These are phyloP conservation scores for Pistacia atlantica DNA, from an alignment of 345 rosid species.

Conservation along the genomic window DNA sequence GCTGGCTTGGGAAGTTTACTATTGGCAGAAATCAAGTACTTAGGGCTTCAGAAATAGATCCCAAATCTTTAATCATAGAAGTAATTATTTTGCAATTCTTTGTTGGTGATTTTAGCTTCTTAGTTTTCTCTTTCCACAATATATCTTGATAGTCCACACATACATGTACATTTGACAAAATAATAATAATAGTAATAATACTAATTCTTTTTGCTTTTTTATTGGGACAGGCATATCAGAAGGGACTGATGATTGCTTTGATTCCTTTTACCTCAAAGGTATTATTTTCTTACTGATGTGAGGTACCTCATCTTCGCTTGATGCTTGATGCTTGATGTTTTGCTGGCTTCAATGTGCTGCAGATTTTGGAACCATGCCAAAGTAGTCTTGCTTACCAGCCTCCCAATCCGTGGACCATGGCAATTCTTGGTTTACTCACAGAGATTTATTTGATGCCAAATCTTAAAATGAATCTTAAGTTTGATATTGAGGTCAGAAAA, in stretches of 20 bases:
- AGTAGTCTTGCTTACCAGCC: slow-evolving; percentile 94
- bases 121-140: not conserved
- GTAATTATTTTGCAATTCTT: slow-evolving; percentile 33
- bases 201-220: too few species aligned
- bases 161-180: too few species aligned
- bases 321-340: slow-evolving; percentile 10
- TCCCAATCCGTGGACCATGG: slow-evolving; percentile 99
- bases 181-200: too few species aligned
- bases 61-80: slow-evolving; percentile 96
- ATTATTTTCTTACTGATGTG: slow-evolving; percentile 20
- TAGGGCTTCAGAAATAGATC: slow-evolving; percentile 95
- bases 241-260: slow-evolving; percentile 98
- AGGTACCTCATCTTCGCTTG: not conserved
- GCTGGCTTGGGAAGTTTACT: slow-evolving; percentile 99
- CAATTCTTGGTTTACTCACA: slow-evolving; percentile 83
- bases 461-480: slow-evolving; percentile 95
- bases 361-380: slow-evolving; percentile 94
- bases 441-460: slow-evolving; percentile 97
- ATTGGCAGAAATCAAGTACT: slow-evolving; percentile 94
- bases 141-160: too few species aligned
- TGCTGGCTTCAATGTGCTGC: slow-evolving; percentile 22
- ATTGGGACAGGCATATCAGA: slow-evolving; percentile 81
- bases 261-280: slow-evolving; percentile 99
- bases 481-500: slow-evolving; percentile 85
- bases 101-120: slow-evolving; percentile 1